Base-by-base conservation (phyloP, 176 grass and related monocot genomes). In the Rhipidocladum racemiflorum region DNA sequence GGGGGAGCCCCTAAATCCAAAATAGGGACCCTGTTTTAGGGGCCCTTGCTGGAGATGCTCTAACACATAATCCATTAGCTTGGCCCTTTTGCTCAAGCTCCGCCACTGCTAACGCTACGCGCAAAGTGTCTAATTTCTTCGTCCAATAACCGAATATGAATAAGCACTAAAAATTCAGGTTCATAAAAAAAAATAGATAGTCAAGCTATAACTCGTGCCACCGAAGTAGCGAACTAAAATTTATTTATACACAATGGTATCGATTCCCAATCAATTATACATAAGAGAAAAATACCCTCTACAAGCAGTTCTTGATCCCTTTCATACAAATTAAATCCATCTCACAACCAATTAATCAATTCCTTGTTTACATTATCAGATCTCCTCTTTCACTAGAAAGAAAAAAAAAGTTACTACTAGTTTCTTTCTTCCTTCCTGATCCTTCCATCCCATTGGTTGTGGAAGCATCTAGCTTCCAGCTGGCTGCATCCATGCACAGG, bases 351-450 rank as follows among this genome's bases (percentile, higher is more conserved):
- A 12, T 9, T 60, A 61, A 55, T 68, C 25, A 70, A 43, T 68
- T 36, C 0, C 24, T 39, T 82, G 43, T 36, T 4, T 61, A 60
- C 35, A 40, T 25, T 14, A 53, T 32, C 51, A 68, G 35, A 40
- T 42, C 65, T 23, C 36, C 77, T 79, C 44, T 66, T 66, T 66
- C 61, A 79, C 62, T 38, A 67, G 27, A 45, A 77, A 42, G 5
- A 55, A 17, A 17, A 70, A 6, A 30, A 8, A 54, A 16, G 45
- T 15, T 21, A 54, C 7, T 9, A 9, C 51, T 21, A n/a, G 7
- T 9, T 55, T 7, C 0, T 57, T 57, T 40, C 35, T 69, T 42
- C 38, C 53, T 9, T 7, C 24, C 2, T 61, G 55, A 57, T 32
- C 49, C 32, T 5, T 14, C 23, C 49, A 42, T 43, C 36, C 56